Conservation (phyloP, 768 basidiomycete species). For the Amanita muscaria region DNA sequence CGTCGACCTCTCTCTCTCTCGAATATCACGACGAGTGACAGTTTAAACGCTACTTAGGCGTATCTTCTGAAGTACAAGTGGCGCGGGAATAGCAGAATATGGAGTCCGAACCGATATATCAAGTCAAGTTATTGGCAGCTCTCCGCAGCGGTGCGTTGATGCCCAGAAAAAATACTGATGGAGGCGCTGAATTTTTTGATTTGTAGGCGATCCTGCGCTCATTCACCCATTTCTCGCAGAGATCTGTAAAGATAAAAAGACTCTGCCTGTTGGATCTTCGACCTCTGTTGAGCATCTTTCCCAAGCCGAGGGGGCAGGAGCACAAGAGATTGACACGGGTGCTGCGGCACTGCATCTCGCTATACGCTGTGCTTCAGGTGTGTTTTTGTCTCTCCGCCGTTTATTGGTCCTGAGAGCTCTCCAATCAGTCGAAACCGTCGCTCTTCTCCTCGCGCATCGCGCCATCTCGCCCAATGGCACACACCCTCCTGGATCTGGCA, state of each 20-base stretch:
- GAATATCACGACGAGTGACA: too few species aligned
- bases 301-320: too few species aligned
- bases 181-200: too few species aligned
- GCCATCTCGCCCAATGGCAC: slow-evolving; percentile 74
- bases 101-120: slow-evolving; percentile 40
- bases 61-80: too few species aligned
- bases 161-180: too few species aligned
- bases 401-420: background rate
- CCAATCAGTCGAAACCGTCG: slow-evolving; percentile 51
- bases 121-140: slow-evolving; percentile 57
- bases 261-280: slow-evolving; percentile 3
- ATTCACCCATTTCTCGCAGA: slow-evolving; percentile 81
- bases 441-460: slow-evolving; percentile 59
- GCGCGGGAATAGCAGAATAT: too few species aligned
- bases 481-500: slow-evolving; percentile 66
- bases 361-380: slow-evolving; percentile 72
- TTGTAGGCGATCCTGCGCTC: slow-evolving; percentile 60
- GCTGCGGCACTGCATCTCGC: slow-evolving; percentile 76
- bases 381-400: background rate
- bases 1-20: too few species aligned
- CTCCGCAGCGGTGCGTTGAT: slow-evolving; percentile 46
- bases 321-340: slow-evolving; percentile 47
- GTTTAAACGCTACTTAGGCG: too few species aligned
- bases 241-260: slow-evolving; percentile 57
- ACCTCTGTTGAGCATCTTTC: too few species aligned